phyloP scores from a whole-genome alignment of 352 stramenopile species.

The Globisporangium cederbergense region DNA sequence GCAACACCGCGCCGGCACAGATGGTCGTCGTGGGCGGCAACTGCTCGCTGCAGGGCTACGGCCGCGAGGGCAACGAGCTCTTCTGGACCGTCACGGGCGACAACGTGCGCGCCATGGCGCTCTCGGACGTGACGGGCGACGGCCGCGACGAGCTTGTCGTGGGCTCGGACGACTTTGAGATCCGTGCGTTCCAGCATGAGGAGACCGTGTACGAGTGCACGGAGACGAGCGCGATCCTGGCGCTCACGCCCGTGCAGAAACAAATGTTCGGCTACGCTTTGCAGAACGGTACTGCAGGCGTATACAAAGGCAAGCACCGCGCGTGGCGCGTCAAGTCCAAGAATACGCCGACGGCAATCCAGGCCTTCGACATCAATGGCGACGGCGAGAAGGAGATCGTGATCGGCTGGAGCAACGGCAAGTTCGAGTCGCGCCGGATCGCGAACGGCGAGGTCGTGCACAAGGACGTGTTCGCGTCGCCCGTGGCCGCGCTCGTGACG shows the following conservation, averaged over 20 bases:
- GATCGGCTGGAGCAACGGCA: constrained; percentile 90
- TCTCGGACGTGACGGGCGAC: constrained; percentile 71
- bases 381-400: constrained; percentile 88
- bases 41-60: constrained; percentile 90
- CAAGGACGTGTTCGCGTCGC: constrained; percentile 66
- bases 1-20: constrained; percentile 27
- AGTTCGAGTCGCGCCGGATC: constrained; percentile 71
- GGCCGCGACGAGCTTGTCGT: constrained; percentile 80
- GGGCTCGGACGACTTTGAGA: constrained; percentile 90
- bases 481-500: constrained; percentile 65
- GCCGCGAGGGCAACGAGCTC: constrained; percentile 69
- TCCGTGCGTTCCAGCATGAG: constrained; percentile 87
- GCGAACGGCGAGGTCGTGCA: constrained; percentile 85
- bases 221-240: constrained; percentile 78
- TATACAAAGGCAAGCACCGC: constrained; percentile 86
- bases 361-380: constrained; percentile 88
- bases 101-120: constrained; percentile 80
- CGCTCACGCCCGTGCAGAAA: constrained; percentile 70
- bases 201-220: constrained; percentile 87
- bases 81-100: constrained; percentile 93
- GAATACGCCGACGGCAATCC: constrained; percentile 74
- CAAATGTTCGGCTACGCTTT: constrained; percentile 86
- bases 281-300: constrained; percentile 90
- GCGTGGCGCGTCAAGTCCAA: constrained; percentile 93
- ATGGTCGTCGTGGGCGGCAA: constrained; percentile 92